Evolutionary conservation across 192 early-diverging fungal genomes (phyloP).

Genomic region (Linnemannia elongata): DNA sequence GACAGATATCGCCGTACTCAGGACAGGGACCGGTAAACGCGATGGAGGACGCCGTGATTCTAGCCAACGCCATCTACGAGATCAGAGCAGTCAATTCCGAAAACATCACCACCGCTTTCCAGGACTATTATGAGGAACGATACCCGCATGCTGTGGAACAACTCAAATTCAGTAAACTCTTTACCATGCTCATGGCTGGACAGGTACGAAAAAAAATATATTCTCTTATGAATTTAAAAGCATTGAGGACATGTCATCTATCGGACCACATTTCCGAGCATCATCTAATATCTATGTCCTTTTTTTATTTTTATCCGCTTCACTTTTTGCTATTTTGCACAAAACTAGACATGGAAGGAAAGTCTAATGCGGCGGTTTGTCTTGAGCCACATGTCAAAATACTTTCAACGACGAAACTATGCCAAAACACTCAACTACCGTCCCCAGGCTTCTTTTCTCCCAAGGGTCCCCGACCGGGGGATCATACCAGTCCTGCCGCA

Average conservation of each 20-base stretch:
- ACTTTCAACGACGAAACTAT: constrained; percentile 4
- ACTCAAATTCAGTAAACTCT: constrained; percentile 9
- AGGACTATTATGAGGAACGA: constrained; percentile 8
- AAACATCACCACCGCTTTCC: constrained; percentile 15
- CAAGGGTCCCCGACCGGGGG: neutral
- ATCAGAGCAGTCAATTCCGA: neutral
- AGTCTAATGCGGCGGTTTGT: neutral
- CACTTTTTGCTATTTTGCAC: neutral
- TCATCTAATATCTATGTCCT: neutral
- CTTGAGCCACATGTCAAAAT: neutral
- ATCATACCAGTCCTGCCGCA: neutral
- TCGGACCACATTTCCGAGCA: neutral
- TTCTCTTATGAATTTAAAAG: too few relatives aligned
- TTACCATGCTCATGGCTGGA: neutral
- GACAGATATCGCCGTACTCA: neutral
- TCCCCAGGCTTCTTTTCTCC: neutral
- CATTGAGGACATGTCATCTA: too few relatives aligned
- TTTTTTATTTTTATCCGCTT: neutral
- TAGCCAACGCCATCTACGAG: constrained; percentile 7
- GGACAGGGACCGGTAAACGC: constrained; percentile 12
- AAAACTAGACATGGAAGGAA: neutral
- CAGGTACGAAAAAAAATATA: neutral
- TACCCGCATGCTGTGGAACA: constrained; percentile 8
- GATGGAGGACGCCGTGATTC: constrained; percentile 15
- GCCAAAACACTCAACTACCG: neutral